Evolutionary conservation across 805 yeast species (phyloP), one percentile per base, ranked within the genome.

Genomic region (Groenewaldozyma tartarivorans): DNA sequence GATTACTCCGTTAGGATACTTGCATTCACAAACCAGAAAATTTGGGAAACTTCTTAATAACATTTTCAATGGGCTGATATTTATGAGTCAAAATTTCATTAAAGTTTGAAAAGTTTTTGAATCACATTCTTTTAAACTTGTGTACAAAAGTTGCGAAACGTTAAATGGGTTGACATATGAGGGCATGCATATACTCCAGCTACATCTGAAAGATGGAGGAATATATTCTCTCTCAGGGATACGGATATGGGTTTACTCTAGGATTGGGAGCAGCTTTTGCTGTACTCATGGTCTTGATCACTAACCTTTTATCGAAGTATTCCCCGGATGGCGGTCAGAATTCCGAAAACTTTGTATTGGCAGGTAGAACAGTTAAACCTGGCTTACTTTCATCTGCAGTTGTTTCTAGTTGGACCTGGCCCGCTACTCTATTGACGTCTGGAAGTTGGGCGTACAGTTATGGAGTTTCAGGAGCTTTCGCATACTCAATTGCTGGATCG

Each of bases 401-500:
- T 24, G 95, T 86, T 7, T 78, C 88, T 11, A 78, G 90, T 9
- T 87, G 96, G 96, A 86, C 95, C 7, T 79, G 86, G 86, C 82
- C 83, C 6, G 83, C 85, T 2, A 83, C 94, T 1, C 62, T 82
- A 36, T 65, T 82, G 26, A 77, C 77, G 21, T 77, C 85, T 2
- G 76, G 92, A 1, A 75, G 94, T 16, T 86, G 81, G 58, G 83
- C 84, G 17, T 87, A 83, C 60, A 63, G 64, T 33, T 68, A 76
- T 43, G 96, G 96, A 52, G 73, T 87, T 6, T 64, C 79, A 27
- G 95, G 94, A 36, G 80, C 88, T 9, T 77, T 71, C 55, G 81
- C 76, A 63, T 87, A 88, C 58, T 95, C 94, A 4, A 75, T 92
- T 2, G 96, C 95, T 55, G 95, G 95, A 2, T 73, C 84, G 40